Conservation (phyloP, 1,139 yeast species). For the Magnusiomyces magnusii region DNA sequence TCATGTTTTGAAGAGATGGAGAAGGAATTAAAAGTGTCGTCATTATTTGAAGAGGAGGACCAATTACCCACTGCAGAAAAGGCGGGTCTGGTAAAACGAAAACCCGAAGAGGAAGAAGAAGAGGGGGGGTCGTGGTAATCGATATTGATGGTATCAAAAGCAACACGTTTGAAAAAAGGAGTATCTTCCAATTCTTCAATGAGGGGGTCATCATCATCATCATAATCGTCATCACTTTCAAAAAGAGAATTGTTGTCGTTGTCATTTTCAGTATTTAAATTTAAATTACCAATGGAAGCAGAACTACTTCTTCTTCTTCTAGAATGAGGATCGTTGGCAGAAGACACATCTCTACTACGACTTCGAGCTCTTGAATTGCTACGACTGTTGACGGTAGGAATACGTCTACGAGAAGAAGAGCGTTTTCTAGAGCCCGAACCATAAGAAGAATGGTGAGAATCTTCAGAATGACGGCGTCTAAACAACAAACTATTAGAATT, state of each 20-base stretch:
- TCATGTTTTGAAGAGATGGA: slow-evolving; percentile 25
- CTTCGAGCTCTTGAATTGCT: not conserved
- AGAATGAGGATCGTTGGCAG: not conserved
- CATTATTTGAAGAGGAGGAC: not conserved
- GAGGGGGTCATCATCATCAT: not conserved
- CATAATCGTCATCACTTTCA: not conserved
- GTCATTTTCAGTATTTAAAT: not conserved
- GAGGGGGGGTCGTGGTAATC: not conserved
- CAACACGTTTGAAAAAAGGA: slow-evolving; percentile 21
- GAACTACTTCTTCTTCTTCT: not conserved
- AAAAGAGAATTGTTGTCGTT: not conserved
- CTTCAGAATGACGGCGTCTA: slow-evolving; percentile 3
- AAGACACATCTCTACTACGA: not conserved
- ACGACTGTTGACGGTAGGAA: slow-evolving; percentile 1
- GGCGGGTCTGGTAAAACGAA: slow-evolving; percentile 5
- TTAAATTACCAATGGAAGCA: not conserved
- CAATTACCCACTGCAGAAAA: not conserved
- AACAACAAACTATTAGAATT: slow-evolving; percentile 10
- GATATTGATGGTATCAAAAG: slow-evolving; percentile 24
- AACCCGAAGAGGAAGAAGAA: not conserved
- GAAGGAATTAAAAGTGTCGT: slow-evolving; percentile 21
- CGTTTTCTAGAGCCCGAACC: not conserved
- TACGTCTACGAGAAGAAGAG: not conserved
- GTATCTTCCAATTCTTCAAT: not conserved
- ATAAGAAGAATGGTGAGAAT: not conserved